Base-by-base conservation (phyloP, 768 basidiomycete genomes). In the Vishniacozyma victoriae region DNA sequence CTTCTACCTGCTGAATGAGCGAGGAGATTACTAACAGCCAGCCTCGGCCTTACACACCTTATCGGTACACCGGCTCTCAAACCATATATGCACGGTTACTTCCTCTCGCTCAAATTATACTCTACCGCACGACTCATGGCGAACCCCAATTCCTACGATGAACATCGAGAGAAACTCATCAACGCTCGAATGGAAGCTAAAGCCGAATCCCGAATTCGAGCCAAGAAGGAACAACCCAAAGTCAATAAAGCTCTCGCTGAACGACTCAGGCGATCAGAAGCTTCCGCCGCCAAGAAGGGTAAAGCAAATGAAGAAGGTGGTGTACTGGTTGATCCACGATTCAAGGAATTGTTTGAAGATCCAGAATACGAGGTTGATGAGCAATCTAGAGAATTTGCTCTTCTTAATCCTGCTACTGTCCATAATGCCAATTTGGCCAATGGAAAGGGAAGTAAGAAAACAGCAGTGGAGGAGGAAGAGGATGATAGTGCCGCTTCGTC, bases 31-130 rank as follows among this genome's bases (percentile, higher is more conserved):
- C 29, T 33, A n/a, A 33, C n/a, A n/a, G n/a, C n/a, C 62, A 93
- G 90, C 27, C 82, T 99, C 53, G 87, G 91, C n/a, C 74, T 99
- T 69, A 86, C 91, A 58, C 89, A 93, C 69, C 87, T 99, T 60
- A 76, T 95, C 56, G 95, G 95, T 42, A 93, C 92, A 4, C 83
- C 90, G 18, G 82, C 86, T 15, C 86, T 97, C 77, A 93, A 93
- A 72, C 95, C 95, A 3, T 99, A 97, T 74, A 96, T 99, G 93
- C 95, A 99, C 72, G 95, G 95, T 35, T 97, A 92, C 80, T 97
- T 99, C 76, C 73, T 96, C 54, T 87, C 91, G 4, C 82, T 97
- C 73, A 88, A 90, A 63, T 80, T 97, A 4, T 97, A 97, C 75
- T 88, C 92, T 60, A 85, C 92, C 42, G 95, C 95, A 1, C 84